Conservation (phyloP, 78 protist genomes). For the Trichosphaerium sp. region DNA sequence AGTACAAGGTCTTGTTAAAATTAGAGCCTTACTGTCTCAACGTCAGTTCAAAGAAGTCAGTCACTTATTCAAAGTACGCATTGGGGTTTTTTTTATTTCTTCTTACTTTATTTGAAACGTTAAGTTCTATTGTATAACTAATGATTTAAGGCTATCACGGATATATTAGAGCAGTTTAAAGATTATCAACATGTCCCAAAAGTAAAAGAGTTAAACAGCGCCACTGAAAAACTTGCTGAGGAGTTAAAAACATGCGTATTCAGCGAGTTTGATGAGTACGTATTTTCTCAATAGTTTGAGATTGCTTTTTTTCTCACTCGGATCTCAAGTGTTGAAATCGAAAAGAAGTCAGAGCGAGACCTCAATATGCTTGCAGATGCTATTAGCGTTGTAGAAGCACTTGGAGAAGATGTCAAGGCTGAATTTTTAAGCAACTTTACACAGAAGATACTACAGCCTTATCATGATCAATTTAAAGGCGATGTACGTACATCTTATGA, state of each 20-base stretch:
- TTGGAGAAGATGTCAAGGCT: not conserved
- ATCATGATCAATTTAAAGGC: no score
- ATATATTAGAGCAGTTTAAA: conserved; percentile 15
- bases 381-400: not conserved
- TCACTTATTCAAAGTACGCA: not conserved
- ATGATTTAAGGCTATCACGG: conserved; percentile 2
- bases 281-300: not conserved
- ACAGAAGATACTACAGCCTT: not conserved
- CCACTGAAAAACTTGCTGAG: not conserved
- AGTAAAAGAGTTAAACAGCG: not conserved
- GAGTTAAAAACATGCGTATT: not conserved
- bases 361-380: not conserved
- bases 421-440: not conserved
- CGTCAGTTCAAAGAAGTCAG: no score
- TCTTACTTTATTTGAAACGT: not conserved
- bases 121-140: not conserved
- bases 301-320: no score
- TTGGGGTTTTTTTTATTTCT: not conserved
- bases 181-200: not conserved
- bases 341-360: not conserved
- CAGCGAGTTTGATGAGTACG: not conserved
- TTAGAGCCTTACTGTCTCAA: not conserved
- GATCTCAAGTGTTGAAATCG: no score
- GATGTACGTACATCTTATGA: no score
- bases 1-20: not conserved